Evolutionary conservation across 75 land plant species (phyloP), one percentile per base, ranked within the genome.

Genomic region (Cupressus sempervirens): DNA sequence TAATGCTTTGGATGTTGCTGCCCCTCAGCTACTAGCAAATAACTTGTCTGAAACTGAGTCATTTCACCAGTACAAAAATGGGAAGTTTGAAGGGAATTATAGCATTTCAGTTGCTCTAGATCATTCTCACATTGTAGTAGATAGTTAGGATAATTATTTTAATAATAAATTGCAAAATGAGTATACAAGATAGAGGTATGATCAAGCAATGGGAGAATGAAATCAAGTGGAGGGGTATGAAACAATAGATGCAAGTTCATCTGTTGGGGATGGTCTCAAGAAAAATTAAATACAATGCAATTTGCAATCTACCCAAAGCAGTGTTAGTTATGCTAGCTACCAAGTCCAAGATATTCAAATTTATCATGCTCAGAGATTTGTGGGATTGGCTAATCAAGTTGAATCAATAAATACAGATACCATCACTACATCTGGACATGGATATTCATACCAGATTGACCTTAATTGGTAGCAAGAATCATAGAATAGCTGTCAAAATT

Each of bases 151-250:
- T 81, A 7, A 56, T 30, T 75, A 83, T 46, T 86, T 34, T 23
- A 86, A n/a, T n/a, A n/a, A 70, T 83, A 86, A 91, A 56, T 91
- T 90, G 94, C 94, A 92, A 79, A 93, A 86, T 84, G 81, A 73
- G 12, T 97, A 96, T 87, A 96, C 98, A 12, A 98, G 99, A 5
- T 97, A 98, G 99, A 89, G 79, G 86, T 96, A 91, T 88, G 95
- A 97, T 29, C 65, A 88, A 23, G 85, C 29, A 84, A 87, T 91
- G 12, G 92, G 93, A 35, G 93, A 97, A 79, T 97, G 99, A 98
- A 87, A 93, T 80, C 98, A 93, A 56, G 80, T 94, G 45, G 95
- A 92, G 52, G 89, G 85, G 79, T 85, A 84, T 83, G 86, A 87
- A 81, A 84, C 86, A 8, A 46, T 8, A 34, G 50, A 62, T 20